Percentiles rank a stretch among this genome's conserved stretches.
Conservation (phyloP, 495 filamentous ascomycete genomes). For the Neurospora cerealis region DNA sequence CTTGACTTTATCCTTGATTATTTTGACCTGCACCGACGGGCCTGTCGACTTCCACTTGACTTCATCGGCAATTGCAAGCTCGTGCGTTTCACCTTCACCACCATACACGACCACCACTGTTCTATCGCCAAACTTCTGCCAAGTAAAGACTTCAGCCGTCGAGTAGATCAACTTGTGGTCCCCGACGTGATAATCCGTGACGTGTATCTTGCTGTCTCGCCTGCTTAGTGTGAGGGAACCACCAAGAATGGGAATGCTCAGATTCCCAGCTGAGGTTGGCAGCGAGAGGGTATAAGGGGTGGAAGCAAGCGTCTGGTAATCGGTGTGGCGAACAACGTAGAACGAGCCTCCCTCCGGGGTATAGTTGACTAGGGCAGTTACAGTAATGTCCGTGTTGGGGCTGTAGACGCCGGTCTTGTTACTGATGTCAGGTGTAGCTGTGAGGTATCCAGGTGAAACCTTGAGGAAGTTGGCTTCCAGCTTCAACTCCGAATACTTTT, state of each 20-base stretch:
- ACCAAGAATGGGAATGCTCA: slow-evolving; percentile 55
- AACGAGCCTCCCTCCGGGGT: slow-evolving; percentile 35
- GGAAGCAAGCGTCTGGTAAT: slow-evolving; percentile 29
- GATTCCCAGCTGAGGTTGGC: slow-evolving; percentile 47
- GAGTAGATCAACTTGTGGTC: slow-evolving; percentile 61
- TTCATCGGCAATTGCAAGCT: slow-evolving; percentile 45
- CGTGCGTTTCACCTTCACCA: slow-evolving; percentile 58
- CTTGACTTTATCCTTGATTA: background rate
- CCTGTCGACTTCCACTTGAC: slow-evolving; percentile 42
- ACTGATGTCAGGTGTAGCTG: slow-evolving; percentile 34
- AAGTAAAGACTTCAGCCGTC: slow-evolving; percentile 64
- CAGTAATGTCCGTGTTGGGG: slow-evolving; percentile 44
- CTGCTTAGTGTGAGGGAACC: slow-evolving; percentile 54
- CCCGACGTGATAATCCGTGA: slow-evolving; percentile 62
- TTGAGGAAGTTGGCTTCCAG: slow-evolving; percentile 63
- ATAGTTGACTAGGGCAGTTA: slow-evolving; percentile 45
- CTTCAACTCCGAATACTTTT: slow-evolving; percentile 75
- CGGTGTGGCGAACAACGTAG: slow-evolving; percentile 55
- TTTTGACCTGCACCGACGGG: background rate
- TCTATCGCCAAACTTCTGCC: slow-evolving; percentile 24
- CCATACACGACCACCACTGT: slow-evolving; percentile 64
- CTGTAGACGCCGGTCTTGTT: slow-evolving; percentile 20
- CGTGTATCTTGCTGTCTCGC: slow-evolving; percentile 63
- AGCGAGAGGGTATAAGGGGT: slow-evolving; percentile 48
- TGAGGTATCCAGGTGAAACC: slow-evolving; percentile 57